phyloP scores from a whole-genome alignment of 768 basidiomycete genomes.

The Lentinula boryana region DNA sequence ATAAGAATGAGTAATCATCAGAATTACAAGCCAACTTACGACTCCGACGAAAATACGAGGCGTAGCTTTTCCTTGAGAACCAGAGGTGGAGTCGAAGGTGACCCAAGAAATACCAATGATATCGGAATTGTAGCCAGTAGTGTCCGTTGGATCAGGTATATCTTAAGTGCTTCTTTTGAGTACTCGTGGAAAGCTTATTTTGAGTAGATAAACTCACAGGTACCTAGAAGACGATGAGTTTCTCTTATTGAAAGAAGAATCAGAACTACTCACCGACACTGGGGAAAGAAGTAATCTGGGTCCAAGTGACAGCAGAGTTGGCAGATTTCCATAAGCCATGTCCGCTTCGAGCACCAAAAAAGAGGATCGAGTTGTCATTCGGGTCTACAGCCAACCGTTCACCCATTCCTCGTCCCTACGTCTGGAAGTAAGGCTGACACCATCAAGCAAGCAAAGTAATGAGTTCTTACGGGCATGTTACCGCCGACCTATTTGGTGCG shows the following conservation, averaged over 20 bases:
- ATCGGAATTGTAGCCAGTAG: conserved; percentile 22
- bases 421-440: neutral
- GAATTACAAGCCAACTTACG: neutral
- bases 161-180: conserved; percentile 7
- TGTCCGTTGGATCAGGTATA: conserved; percentile 45
- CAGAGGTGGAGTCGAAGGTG: conserved; percentile 57
- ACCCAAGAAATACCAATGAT: conserved; percentile 51
- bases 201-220: neutral
- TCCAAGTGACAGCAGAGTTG: conserved; percentile 52
- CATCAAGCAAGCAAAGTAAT: neutral
- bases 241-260: neutral
- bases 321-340: conserved; percentile 65
- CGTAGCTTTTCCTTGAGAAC: conserved; percentile 44
- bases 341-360: conserved; percentile 59
- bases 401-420: conserved; percentile 2
- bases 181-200: neutral
- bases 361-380: conserved; percentile 53
- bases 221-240: neutral
- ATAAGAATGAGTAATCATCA: neutral
- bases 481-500: neutral
- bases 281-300: conserved; percentile 53
- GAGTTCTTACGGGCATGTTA: conserved; percentile 2
- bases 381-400: conserved; percentile 62
- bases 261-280: conserved; percentile 38
- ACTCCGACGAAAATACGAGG: conserved; percentile 67